Evolutionary conservation across 192 early-diverging fungal species (phyloP), one percentile per base, ranked within the genome.

Genomic region (Piromyces finnis): DNA sequence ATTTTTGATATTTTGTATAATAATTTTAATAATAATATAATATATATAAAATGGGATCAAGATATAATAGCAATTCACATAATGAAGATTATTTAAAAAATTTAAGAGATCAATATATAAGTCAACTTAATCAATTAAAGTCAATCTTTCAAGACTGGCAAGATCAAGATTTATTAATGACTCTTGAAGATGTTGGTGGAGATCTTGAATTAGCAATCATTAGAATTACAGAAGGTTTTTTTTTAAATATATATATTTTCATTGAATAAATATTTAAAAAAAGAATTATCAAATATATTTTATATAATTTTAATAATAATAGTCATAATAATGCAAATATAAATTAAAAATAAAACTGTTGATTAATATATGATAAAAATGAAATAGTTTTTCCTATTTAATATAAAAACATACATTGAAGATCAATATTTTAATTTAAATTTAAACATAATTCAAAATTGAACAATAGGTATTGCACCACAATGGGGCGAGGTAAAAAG

Each of bases 401-500:
- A n/a, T n/a, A n/a, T n/a, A n/a, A n/a, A n/a, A n/a, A n/a, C n/a
- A n/a, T n/a, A n/a, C n/a, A n/a, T n/a, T 77, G 12, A 17, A 26
- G 77, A 28, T 78, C 79, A 39, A 41, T 29, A 78, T 78, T 29
- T 79, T 29, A 78, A 37, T 27, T 32, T 32, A 32, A 32, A 32
- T 83, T 80, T 78, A 32, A 30, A 39, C 30, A 81, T 39, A 77
- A 68, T 81, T 80, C 30, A 39, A 37, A 30, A 83, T 27, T 32
- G 30, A 32, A 41, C 78, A 77, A 82, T 87, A 94, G 95, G 95
- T 79, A 90, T 89, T 82, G 91, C 90, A 27, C 86, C 86, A 78
- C 92, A 94, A 82, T 97, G 95, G 93, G 93, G 92, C 30, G 92
- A 96, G 85, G 94, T 95, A 82, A 94, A 93, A 86, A 91, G 90